These are phyloP conservation scores for Monascus purpureus DNA, from an alignment of 495 filamentous ascomycete species.

Conservation along the genomic window DNA sequence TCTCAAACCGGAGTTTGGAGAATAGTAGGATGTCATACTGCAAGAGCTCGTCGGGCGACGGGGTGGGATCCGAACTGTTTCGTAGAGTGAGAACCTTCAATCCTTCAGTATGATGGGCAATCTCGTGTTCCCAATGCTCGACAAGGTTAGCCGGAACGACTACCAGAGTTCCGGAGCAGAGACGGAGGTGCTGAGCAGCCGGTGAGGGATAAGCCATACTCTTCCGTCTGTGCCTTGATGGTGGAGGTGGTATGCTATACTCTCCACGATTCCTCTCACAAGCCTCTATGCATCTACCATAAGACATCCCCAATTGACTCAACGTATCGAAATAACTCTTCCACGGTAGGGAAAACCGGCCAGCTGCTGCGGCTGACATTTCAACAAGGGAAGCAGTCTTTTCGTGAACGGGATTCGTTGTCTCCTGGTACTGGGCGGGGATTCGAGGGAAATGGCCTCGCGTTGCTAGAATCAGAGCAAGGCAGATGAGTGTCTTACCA, in stretches of 20 bases:
- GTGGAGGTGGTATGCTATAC: slow-evolving; percentile 39
- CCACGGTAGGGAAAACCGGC: slow-evolving; percentile 56
- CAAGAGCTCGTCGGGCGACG: slow-evolving; percentile 42
- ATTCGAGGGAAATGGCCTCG: slow-evolving; percentile 50
- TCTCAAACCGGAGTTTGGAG: slow-evolving; percentile 58
- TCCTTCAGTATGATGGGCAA: slow-evolving; percentile 52
- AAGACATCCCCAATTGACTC: slow-evolving; percentile 16
- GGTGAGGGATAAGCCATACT: slow-evolving; percentile 25
- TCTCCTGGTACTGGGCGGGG: slow-evolving; percentile 45
- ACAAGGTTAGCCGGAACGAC: slow-evolving; percentile 39
- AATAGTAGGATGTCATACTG: slow-evolving; percentile 71
- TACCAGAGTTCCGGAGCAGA: slow-evolving; percentile 51
- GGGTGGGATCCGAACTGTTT: slow-evolving; percentile 37
- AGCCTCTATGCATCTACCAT: slow-evolving; percentile 36
- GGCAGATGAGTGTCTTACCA: slow-evolving; percentile 81
- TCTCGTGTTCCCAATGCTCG: slow-evolving; percentile 44
- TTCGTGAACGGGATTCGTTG: slow-evolving; percentile 23
- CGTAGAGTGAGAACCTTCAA: slow-evolving; percentile 51
- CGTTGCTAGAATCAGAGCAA: slow-evolving; percentile 73
- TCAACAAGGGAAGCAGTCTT: slow-evolving; percentile 41
- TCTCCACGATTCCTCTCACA: slow-evolving; percentile 38
- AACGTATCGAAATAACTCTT: slow-evolving; percentile 38
- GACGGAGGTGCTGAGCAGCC: slow-evolving; percentile 36
- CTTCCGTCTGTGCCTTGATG: slow-evolving; percentile 28
- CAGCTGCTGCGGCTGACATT: slow-evolving; percentile 60